phyloP scores from a whole-genome alignment of 164 flowering plant genomes.

The Umbilicus rupestris region DNA sequence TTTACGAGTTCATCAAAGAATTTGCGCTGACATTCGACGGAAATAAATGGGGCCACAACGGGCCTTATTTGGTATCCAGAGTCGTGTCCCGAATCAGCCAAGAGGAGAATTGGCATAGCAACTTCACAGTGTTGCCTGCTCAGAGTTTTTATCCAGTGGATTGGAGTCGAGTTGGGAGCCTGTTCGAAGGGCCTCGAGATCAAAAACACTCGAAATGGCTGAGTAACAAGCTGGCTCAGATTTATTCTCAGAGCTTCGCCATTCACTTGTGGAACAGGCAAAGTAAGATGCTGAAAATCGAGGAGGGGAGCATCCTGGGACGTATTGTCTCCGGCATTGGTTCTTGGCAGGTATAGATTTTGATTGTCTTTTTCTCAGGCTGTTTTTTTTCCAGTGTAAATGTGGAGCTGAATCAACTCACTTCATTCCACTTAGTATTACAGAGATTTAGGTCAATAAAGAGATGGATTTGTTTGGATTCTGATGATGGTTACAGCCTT shows the following conservation, averaged over 20 bases:
- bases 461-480: not conserved
- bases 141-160: constrained; percentile 71
- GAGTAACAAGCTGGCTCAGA: constrained; percentile 31
- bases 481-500: not conserved
- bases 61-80: constrained; percentile 87
- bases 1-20: constrained; percentile 69
- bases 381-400: not conserved
- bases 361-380: not conserved
- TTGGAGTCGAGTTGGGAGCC: constrained; percentile 48
- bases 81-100: constrained; percentile 31
- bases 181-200: constrained; percentile 41
- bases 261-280: constrained; percentile 83
- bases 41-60: constrained; percentile 94
- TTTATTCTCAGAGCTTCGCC: constrained; percentile 43
- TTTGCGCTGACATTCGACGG: constrained; percentile 80
- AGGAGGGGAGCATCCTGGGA: constrained; percentile 64
- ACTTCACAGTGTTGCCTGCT: constrained; percentile 68
- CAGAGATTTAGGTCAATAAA: not conserved
- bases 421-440: not conserved
- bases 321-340: constrained; percentile 12
- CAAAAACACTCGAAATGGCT: constrained; percentile 40
- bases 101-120: constrained; percentile 33
- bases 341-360: not conserved
- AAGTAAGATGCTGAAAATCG: constrained; percentile 40
- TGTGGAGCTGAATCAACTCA: constrained; percentile 3